Evolutionary conservation across 495 filamentous ascomycete species (phyloP), one percentile per base, ranked within the genome.

Genomic region (Talaromyces stipitatus): DNA sequence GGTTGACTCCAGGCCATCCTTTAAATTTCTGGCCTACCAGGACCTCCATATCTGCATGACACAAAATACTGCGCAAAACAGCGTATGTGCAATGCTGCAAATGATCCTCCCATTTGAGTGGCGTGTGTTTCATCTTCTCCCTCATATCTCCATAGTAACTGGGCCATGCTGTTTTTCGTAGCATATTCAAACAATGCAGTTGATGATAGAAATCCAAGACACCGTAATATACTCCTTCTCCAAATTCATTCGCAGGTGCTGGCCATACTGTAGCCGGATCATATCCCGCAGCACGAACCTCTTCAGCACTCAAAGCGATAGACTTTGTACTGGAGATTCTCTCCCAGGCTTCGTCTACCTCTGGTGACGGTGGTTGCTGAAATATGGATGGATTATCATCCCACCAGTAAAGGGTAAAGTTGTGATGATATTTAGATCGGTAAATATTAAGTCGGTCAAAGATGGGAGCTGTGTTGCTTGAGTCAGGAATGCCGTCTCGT

Each of bases 341-440:
- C 4, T 55, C 32, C 53, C 53, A 55, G 7, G 53, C 53, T 43
- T 33, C 30, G 41, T 55, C 53, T 2, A 55, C 53, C 18, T 55
- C 53, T 12, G 53, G 53, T 14, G 53, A 55, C 3, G 53, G 53
- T 8, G 23, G 29, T 23, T 55, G 22, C 41, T 43, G 53, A 43
- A 41, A 55, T 23, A 55, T 43, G 4, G 45, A 48, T 23, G 45
- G 45, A 5, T 48, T 48, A 24, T 48, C 23, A 23, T 48, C 45
- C 9, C 2, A 7, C 45, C 45, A 48, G 45, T 48, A 48, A 11
- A 22, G 20, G 45, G 16, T 48, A 18, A 48, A 48, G 20, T 48
- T 48, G 23, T 48, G 8, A 9, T 23, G 45, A 7, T 20, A 7
- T 48, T 48, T 18, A 48, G 45, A 48, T 23, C 22, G 20, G 11